Base-by-base conservation (phyloP, 2,329 filamentous ascomycete genomes). In the Exophiala mesophila region DNA sequence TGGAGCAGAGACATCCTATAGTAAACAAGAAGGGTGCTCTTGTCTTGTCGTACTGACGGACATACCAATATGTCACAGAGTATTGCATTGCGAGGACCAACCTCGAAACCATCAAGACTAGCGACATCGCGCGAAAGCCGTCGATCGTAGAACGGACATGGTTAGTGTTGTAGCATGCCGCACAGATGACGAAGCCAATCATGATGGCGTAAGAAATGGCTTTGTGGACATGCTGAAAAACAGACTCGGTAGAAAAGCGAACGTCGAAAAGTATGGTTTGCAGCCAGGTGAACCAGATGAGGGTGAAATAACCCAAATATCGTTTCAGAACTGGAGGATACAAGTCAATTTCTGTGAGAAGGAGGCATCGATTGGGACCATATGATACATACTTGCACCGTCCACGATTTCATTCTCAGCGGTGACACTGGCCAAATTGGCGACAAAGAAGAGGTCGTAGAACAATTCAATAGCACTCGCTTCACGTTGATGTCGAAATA, bases 271-370 rank as follows among this genome's bases (percentile, higher is more conserved):
- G 63, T 5, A 73, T 72, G 17, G 78, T 74, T 44, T 80, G 68
- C 23, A 82, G 70, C 81, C 81, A 84, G 13, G 77, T 82, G 45
- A 80, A 74, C 80, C 80, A 84, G 5, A 83, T 65, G n/a, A 83
- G 66, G 16, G 73, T 61, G 55, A 78, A 70, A 57, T 74, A 76
- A 30, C 75, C 65, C 37, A 76, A 63, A 55, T 76, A 73, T 23
- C 69, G 61, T 36, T 59, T 59, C 12, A 71, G 44, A 63, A 28
- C 35, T 26, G 28, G 13, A 19, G 7, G 52, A 42, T 41, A 63
- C 20, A 55, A 54, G 32, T 18, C 23, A 7, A 26, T 7, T 6
- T 12, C 6, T 26, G 12, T 26, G 23, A 7, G 23, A 26, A 26
- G 12, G 23, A 6, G 23, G 23, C 23, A 26, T n/a, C n/a, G n/a